Percentiles rank a stretch among this genome's conserved stretches.
Evolutionary conservation across 2,329 filamentous ascomycete genomes (phyloP).

Genomic region (Cladobotryum mycophilum): DNA sequence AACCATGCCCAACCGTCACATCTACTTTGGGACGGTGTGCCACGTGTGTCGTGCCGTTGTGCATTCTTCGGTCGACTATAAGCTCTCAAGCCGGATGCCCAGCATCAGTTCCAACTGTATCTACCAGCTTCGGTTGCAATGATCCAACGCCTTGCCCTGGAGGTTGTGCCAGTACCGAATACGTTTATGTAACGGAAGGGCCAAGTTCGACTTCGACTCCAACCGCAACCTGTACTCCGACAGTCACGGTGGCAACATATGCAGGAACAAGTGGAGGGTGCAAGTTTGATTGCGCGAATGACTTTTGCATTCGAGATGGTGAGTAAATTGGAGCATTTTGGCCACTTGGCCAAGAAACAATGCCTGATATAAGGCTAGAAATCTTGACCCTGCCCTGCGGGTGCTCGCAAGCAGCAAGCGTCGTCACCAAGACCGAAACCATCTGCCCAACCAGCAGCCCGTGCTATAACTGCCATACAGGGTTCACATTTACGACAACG

Average conservation of each 20-base stretch:
- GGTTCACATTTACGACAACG: slow-evolving; percentile 12
- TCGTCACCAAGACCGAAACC: slow-evolving; percentile 13
- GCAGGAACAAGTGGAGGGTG: slow-evolving; percentile 8
- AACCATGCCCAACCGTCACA: background rate
- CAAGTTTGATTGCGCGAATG: slow-evolving; percentile 11
- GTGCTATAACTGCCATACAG: slow-evolving; percentile 11
- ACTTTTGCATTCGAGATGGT: slow-evolving; percentile 16
- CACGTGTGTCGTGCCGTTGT: background rate
- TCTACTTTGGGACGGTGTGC: background rate
- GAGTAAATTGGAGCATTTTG: background rate
- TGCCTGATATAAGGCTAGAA: slow-evolving; percentile 5
- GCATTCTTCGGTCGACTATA: background rate
- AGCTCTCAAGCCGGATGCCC: background rate
- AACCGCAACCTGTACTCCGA: slow-evolving; percentile 11
- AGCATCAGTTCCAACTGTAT: background rate
- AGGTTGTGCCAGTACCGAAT: background rate
- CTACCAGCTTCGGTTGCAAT: background rate
- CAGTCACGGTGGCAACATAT: slow-evolving; percentile 13
- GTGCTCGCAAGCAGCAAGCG: slow-evolving; percentile 11
- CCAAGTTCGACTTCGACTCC: background rate
- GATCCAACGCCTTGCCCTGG: background rate
- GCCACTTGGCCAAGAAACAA: background rate
- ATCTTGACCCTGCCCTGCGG: slow-evolving; percentile 16
- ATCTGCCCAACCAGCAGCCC: slow-evolving; percentile 14
- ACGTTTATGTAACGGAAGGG: background rate